Percentiles rank a stretch among this genome's conserved stretches.
phyloP scores from a whole-genome alignment of 495 filamentous ascomycete species.

The Penicillium mononematosum region DNA sequence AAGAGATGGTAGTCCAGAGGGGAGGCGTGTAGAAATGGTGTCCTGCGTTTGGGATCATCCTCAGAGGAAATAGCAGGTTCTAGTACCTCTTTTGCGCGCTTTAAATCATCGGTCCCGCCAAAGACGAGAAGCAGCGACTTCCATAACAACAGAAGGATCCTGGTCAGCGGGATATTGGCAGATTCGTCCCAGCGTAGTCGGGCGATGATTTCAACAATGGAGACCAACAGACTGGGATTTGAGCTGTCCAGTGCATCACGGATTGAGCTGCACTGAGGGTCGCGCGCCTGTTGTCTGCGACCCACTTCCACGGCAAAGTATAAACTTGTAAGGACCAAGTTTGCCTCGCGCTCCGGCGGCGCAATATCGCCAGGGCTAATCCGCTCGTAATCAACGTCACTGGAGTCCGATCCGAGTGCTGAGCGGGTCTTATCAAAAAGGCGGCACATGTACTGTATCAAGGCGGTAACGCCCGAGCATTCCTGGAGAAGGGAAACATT shows the following conservation, averaged over 20 bases:
- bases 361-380: slow-evolving; percentile 35
- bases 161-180: slow-evolving; percentile 59
- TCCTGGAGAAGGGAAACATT: slow-evolving; percentile 60
- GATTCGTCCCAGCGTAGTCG: slow-evolving; percentile 87
- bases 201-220: slow-evolving; percentile 70
- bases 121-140: slow-evolving; percentile 85
- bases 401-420: slow-evolving; percentile 27
- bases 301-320: slow-evolving; percentile 73
- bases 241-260: slow-evolving; percentile 46
- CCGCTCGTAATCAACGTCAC: slow-evolving; percentile 35
- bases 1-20: slow-evolving; percentile 96
- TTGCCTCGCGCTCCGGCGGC: slow-evolving; percentile 47
- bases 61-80: slow-evolving; percentile 37
- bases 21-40: slow-evolving; percentile 77
- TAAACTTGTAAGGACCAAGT: slow-evolving; percentile 58
- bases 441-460: slow-evolving; percentile 60
- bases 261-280: slow-evolving; percentile 29
- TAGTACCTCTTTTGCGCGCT: slow-evolving; percentile 63
- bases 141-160: slow-evolving; percentile 81
- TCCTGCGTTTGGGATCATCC: slow-evolving; percentile 36
- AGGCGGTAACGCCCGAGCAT: slow-evolving; percentile 55
- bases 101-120: slow-evolving; percentile 70
- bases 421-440: slow-evolving; percentile 53
- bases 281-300: slow-evolving; percentile 43
- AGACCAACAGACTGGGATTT: slow-evolving; percentile 67